Base-by-base conservation (phyloP, 208 protist species). In the Trypanosoma lewisi region DNA sequence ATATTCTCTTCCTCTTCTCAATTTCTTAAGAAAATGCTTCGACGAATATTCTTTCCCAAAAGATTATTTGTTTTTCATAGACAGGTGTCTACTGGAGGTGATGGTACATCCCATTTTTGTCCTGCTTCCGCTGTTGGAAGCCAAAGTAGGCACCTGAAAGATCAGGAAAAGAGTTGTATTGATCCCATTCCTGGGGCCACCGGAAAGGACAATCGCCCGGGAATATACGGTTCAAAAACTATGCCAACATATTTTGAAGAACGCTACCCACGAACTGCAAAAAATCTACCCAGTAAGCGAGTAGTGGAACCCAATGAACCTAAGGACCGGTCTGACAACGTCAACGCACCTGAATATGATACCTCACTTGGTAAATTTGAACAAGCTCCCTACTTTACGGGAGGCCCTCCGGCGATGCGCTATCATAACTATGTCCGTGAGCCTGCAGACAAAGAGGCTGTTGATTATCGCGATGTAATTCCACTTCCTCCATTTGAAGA, bases 291-390 rank as follows among this genome's bases (percentile, higher is more conserved):
- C 0, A 83, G 74, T 31, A 73, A 82, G 11, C 45, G 69, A 28
- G 51, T 73, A 5, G 39, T 55, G 17, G 56, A 61, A 25, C 59
- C 66, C 4, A 77, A 82, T 28, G 79, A 82, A 36, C 78, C 78
- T 0, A 77, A 73, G 12, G 82, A 75, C 28, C 68, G 73, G 16
- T 87, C 82, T 53, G 85, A 95, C 57, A 89, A 91, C 63, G 69
- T 95, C 28, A 89, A 89, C 50, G 63, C 63, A 23, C 82, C 81
- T 7, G 82, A 95, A 57, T 93, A 83, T 63, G 70, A 83, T 55
- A 95, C 89, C 7, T 87, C 79, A 27, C 58, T 82, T 42, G 89
- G 89, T 50, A 88, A 92, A 33, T 95, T 92, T 73, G 83, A 95
- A 64, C 73, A 83, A 39, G 85, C 84, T 14, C 89, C 89, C 19